These are phyloP conservation scores for Cornus controversa DNA, from an alignment of 148 eudicot genomes.

Conservation along the genomic window DNA sequence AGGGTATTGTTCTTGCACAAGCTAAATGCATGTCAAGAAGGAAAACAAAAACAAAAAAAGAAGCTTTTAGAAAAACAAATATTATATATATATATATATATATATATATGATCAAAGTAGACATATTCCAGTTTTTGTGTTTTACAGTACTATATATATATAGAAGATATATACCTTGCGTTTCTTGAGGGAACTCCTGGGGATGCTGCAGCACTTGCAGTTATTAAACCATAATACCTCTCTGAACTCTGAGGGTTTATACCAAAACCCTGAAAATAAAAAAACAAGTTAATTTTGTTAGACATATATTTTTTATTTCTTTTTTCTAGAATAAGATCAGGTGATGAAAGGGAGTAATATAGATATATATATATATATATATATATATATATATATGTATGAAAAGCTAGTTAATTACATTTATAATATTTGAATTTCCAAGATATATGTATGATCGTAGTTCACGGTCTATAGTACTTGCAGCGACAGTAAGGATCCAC, in stretches of 20 bases:
- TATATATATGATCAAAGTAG: too few species aligned
- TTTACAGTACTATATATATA: too few species aligned
- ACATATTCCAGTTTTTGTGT: too few species aligned
- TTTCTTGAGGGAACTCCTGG: conserved; percentile 34
- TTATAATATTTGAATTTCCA: conserved; percentile 30
- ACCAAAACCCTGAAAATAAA: conserved; percentile 29
- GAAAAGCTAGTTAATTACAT: conserved; percentile 20
- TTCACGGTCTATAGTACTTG: conserved; percentile 37
- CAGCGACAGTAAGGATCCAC: conserved; percentile 45
- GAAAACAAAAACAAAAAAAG: too few species aligned
- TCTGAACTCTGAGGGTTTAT: conserved; percentile 20
- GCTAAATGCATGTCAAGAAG: too few species aligned
- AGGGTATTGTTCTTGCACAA: conserved; percentile 38
- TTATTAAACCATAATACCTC: conserved; percentile 21
- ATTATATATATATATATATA: too few species aligned
- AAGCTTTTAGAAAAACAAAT: neutral
- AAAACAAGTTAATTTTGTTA: too few species aligned
- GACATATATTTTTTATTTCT: too few species aligned
- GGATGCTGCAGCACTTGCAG: conserved; percentile 34
- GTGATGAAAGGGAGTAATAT: too few species aligned
- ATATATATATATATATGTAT: neutral
- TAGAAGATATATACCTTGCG: conserved; percentile 32
- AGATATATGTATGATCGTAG: conserved; percentile 19
- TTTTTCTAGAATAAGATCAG: too few species aligned
- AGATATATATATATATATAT: too few species aligned